Percentiles rank a stretch among this genome's conserved stretches.
Conservation (phyloP, 768 basidiomycete genomes). For the Flagelloscypha sp. region DNA sequence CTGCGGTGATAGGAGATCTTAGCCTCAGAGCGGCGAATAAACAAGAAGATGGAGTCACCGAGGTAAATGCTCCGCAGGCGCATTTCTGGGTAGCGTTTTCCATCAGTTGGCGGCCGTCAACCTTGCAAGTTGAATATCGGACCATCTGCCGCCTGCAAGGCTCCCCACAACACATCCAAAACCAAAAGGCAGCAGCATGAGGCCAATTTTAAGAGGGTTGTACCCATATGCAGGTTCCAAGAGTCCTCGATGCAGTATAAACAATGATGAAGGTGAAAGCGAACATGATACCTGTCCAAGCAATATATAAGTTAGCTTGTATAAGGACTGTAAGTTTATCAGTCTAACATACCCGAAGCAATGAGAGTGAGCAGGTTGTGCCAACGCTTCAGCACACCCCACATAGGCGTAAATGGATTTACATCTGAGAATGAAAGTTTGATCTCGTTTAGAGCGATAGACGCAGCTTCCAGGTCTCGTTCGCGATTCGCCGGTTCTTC, state of each 20-base stretch:
- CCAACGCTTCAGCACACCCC: slow-evolving; percentile 43
- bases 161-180: slow-evolving; percentile 37
- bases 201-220: slow-evolving; percentile 60
- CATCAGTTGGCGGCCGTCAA: slow-evolving; percentile 31
- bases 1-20: too few relatives aligned
- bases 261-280: slow-evolving; percentile 62
- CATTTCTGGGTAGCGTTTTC: slow-evolving; percentile 38
- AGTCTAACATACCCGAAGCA: slow-evolving; percentile 49
- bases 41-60: slow-evolving; percentile 48
- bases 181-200: slow-evolving; percentile 72
- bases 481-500: too few relatives aligned
- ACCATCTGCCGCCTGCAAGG: slow-evolving; percentile 37
- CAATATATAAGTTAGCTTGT: not conserved
- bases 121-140: slow-evolving; percentile 30
- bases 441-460: slow-evolving; percentile 21
- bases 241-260: slow-evolving; percentile 69
- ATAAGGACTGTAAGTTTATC: not conserved
- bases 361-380: slow-evolving; percentile 64
- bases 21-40: too few relatives aligned
- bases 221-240: slow-evolving; percentile 57
- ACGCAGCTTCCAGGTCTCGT: too few relatives aligned
- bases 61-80: slow-evolving; percentile 55
- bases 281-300: slow-evolving; percentile 55
- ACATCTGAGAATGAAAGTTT: slow-evolving; percentile 59
- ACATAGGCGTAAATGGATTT: slow-evolving; percentile 65